Evolutionary conservation across 129 eudicot species (phyloP).

Genomic region (Rutidosis leptorrhynchoides): DNA sequence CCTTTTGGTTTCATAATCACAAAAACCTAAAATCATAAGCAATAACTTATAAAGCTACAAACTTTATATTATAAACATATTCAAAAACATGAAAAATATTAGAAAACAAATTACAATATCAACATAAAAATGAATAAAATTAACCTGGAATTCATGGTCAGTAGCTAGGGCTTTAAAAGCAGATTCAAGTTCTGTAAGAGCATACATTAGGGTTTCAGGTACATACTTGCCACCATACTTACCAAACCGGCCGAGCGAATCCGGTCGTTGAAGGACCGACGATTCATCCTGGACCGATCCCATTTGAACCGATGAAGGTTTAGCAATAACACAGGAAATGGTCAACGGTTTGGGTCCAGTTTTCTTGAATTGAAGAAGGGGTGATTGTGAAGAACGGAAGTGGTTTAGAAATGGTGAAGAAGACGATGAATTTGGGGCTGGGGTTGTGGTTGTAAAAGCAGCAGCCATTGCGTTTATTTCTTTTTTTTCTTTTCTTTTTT

Average conservation of each 20-base stretch:
- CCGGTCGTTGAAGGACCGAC: slow-evolving; percentile 52
- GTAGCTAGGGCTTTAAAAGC: slow-evolving; percentile 58
- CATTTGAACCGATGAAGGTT: slow-evolving; percentile 25
- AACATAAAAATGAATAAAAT: background rate
- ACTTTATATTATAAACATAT: background rate
- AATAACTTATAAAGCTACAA: background rate
- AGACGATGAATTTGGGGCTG: background rate
- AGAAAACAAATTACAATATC: background rate
- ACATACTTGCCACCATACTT: slow-evolving; percentile 88
- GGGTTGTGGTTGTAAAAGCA: background rate
- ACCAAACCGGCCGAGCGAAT: slow-evolving; percentile 78
- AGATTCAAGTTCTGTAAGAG: slow-evolving; percentile 68
- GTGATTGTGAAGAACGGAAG: background rate
- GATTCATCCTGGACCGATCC: slow-evolving; percentile 4
- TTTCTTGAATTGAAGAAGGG: slow-evolving; percentile 21
- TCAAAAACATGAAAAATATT: background rate
- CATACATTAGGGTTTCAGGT: slow-evolving; percentile 83
- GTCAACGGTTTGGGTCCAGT: slow-evolving; percentile 22
- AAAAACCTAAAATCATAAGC: background rate
- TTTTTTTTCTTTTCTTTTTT: no score
- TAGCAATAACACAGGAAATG: slow-evolving; percentile 40
- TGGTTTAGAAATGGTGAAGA: slow-evolving; percentile 23
- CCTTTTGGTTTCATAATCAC: background rate
- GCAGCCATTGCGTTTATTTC: background rate
- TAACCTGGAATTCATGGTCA: slow-evolving; percentile 32